Evolutionary conservation across 768 basidiomycete genomes (phyloP), one percentile per base, ranked within the genome.

Genomic region (Russula brevipes): DNA sequence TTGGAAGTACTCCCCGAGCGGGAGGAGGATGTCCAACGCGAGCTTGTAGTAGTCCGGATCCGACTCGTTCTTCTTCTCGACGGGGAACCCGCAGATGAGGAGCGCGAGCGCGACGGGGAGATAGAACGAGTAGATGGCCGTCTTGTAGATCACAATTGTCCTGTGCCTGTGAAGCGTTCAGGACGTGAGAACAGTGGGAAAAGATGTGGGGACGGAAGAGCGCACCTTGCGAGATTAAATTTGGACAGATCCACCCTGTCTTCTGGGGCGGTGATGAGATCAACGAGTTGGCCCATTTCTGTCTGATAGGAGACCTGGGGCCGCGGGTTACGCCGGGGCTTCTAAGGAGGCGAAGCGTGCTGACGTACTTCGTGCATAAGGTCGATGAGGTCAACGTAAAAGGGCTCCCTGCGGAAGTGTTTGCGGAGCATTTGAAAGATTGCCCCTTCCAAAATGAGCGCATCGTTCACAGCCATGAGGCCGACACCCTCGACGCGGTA

Each of bases 1-100:
- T 76, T 99, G 96, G 86, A 98, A 98, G 77, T 98, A 99, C 75
- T 97, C 94, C 53, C 96, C 96, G 60, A 98, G 82, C 4, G 91
- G 91, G 59, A 98, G 77, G 46, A 98, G 84, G 73, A 99, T 94
- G 50, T 83, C 81, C 42, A 84, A 78, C 0, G 95, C 89, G 66
- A 85, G 73, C 47, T 86, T 82, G 79, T 91, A 96, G 4, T 88
- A 83, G 53, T 80, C 78, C 11, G 79, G 75, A 35, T 76, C 78
- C 77, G 71, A 73, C 73, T 76, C 74, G 70, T 74, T 75, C 70
- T 76, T 71, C 72, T 75, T 81, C 41, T 77, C 72, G 49, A 77
- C 77, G 12, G 88, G 84, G 57, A 92, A 81, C 54, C 79, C 78
- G 69, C 81, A 82, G 74, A 94, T 79, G 73, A 87, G 83, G 86